phyloP scores from a whole-genome alignment of 306 rosid genomes.

The Betula pendula region DNA sequence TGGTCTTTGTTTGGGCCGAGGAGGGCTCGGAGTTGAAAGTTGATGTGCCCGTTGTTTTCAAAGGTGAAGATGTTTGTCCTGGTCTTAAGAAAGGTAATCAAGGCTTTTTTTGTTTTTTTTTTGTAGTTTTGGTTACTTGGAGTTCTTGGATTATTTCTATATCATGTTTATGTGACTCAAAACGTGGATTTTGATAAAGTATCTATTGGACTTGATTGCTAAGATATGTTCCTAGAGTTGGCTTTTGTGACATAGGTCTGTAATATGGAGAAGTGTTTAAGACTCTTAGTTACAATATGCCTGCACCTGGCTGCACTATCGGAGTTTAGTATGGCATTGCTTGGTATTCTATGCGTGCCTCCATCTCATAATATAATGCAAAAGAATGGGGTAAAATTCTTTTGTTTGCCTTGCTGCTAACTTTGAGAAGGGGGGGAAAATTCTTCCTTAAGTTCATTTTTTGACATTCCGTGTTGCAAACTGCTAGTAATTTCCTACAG shows the following conservation, averaged over 20 bases:
- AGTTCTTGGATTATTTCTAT: background rate
- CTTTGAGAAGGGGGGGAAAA: background rate
- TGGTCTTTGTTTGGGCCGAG: constrained; percentile 96
- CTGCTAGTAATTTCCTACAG: background rate
- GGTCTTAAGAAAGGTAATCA: constrained; percentile 82
- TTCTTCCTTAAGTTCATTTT: background rate
- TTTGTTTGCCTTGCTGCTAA: background rate
- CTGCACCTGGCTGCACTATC: background rate
- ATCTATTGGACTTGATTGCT: background rate
- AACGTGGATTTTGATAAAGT: background rate
- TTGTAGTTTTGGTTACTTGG: background rate
- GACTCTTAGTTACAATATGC: background rate
- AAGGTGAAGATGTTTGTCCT: constrained; percentile 76
- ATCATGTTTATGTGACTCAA: background rate
- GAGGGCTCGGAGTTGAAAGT: constrained; percentile 78
- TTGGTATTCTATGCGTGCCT: background rate
- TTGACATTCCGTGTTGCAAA: background rate
- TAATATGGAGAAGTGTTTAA: background rate
- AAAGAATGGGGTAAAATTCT: too few relatives aligned
- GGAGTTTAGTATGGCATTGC: background rate
- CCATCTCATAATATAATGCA: background rate
- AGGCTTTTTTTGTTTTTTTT: background rate
- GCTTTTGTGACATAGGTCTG: background rate
- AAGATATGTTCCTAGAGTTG: background rate
- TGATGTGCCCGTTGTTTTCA: constrained; percentile 79